phyloP scores from a whole-genome alignment of 805 yeast genomes.

The Candida arabinofermentans region DNA sequence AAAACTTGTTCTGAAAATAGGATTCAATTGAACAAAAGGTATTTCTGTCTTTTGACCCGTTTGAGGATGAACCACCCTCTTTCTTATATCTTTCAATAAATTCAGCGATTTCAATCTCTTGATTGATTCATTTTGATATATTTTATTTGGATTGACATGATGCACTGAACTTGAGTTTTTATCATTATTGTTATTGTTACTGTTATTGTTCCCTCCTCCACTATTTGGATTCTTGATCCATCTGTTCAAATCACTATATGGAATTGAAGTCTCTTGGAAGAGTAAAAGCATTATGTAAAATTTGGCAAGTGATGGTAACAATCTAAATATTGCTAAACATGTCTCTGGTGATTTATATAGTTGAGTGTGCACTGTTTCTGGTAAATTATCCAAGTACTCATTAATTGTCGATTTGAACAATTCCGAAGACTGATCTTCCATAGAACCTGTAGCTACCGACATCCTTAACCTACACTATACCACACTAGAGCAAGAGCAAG shows the following conservation, averaged over 20 bases:
- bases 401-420: conserved; percentile 71
- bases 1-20: conserved; percentile 70
- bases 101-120: conserved; percentile 74
- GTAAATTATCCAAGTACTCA: conserved; percentile 85
- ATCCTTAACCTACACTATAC: neutral
- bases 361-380: conserved; percentile 78
- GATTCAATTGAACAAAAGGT: conserved; percentile 50
- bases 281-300: conserved; percentile 84
- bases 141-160: conserved; percentile 32
- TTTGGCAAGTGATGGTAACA: conserved; percentile 86
- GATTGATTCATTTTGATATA: conserved; percentile 69
- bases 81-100: conserved; percentile 55
- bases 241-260: conserved; percentile 60
- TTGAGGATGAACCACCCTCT: conserved; percentile 31
- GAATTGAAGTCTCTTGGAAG: conserved; percentile 71
- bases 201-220: neutral
- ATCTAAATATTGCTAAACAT: conserved; percentile 85
- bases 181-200: neutral
- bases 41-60: conserved; percentile 31
- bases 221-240: conserved; percentile 59
- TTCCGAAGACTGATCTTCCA: conserved; percentile 9
- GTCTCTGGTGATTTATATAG: conserved; percentile 90
- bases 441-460: neutral
- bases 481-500: too few relatives aligned
- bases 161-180: conserved; percentile 2